A percentile compares a stretch with the other conserved stretches of the same genome.
These are phyloP conservation scores for Ceratobasidium sp. DNA, from an alignment of 1,284 basidiomycete species.

Conservation along the genomic window DNA sequence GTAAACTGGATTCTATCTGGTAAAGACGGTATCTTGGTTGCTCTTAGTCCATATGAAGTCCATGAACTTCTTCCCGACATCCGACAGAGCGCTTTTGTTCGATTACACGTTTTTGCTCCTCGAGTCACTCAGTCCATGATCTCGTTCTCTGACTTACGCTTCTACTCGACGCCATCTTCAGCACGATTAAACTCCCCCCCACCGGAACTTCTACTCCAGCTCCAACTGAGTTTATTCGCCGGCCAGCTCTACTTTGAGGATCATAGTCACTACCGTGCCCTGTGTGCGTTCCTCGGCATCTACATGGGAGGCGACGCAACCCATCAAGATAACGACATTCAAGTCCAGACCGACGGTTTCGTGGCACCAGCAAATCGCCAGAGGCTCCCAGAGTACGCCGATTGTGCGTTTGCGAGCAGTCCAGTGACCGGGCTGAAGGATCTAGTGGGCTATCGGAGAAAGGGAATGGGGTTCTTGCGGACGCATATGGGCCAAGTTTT, in stretches of 20 bases:
- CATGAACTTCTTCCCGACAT: slow-evolving; percentile 62
- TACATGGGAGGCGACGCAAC: slow-evolving; percentile 43
- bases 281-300: slow-evolving; percentile 61
- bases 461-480: slow-evolving; percentile 19
- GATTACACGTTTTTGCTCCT: slow-evolving; percentile 64
- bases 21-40: slow-evolving; percentile 51
- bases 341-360: slow-evolving; percentile 25
- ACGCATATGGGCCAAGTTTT: slow-evolving; percentile 28
- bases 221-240: slow-evolving; percentile 63
- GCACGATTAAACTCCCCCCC: background rate
- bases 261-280: slow-evolving; percentile 56
- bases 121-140: slow-evolving; percentile 58
- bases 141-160: slow-evolving; percentile 55
- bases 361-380: background rate
- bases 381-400: background rate
- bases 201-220: background rate
- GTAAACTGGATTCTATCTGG: slow-evolving; percentile 61
- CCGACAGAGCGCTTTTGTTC: slow-evolving; percentile 56
- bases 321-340: background rate
- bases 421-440: slow-evolving; percentile 8
- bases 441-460: slow-evolving; percentile 6
- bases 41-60: slow-evolving; percentile 64
- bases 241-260: slow-evolving; percentile 63
- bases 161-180: slow-evolving; percentile 49
- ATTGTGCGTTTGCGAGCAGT: slow-evolving; percentile 1